Evolutionary conservation across 129 eudicot genomes (phyloP).

Genomic region (Calendula officinalis): DNA sequence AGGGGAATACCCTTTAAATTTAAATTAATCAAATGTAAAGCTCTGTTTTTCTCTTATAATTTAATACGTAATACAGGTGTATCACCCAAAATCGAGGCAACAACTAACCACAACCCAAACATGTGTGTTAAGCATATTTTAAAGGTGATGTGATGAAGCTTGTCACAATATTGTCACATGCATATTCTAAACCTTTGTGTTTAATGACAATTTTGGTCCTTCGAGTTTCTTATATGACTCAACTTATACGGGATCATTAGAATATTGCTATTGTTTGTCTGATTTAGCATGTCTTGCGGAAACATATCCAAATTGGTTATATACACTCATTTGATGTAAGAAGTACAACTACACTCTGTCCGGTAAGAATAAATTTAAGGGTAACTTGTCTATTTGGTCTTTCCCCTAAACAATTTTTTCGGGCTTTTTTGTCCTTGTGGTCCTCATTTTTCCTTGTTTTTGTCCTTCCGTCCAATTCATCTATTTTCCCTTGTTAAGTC

Average conservation of each 20-base stretch:
- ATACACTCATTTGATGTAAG: neutral
- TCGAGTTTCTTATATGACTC: conserved; percentile 30
- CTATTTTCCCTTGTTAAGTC: no score
- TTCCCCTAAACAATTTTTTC: no score
- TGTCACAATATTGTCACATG: conserved; percentile 36
- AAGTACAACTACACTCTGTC: no score
- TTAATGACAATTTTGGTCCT: conserved; percentile 27
- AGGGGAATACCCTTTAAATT: no score
- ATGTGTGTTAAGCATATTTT: conserved; percentile 35
- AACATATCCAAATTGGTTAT: conserved; percentile 20
- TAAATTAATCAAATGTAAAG: conserved; percentile 20
- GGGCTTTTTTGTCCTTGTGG: no score
- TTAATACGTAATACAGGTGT: conserved; percentile 16
- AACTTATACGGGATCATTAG: conserved; percentile 15
- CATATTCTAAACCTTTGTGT: conserved; percentile 7
- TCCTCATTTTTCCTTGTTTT: no score
- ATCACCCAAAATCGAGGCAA: conserved; percentile 17
- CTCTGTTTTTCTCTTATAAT: conserved; percentile 23
- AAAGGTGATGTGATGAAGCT: conserved; percentile 28
- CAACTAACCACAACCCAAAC: conserved; percentile 32
- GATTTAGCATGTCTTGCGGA: neutral
- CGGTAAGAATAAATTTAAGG: no score
- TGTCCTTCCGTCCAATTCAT: no score
- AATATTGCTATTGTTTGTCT: conserved; percentile 15
- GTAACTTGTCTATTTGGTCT: no score